These are phyloP conservation scores for Penicillium goetzii DNA, from an alignment of 495 filamentous ascomycete genomes.

Conservation along the genomic window DNA sequence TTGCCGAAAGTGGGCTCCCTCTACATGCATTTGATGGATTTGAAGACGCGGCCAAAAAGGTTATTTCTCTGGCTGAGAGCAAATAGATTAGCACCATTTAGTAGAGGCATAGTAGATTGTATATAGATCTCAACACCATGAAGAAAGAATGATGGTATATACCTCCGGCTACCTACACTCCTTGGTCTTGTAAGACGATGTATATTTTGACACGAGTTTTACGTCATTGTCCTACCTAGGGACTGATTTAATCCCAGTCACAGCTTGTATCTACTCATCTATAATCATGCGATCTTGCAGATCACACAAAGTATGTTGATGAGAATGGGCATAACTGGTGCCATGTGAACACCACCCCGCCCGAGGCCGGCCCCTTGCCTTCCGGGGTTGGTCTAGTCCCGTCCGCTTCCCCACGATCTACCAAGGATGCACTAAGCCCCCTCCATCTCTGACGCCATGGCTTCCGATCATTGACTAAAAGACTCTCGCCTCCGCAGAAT, in stretches of 20 bases:
- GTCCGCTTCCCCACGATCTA: constrained; percentile 34
- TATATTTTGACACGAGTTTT: background rate
- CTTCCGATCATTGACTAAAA: constrained; percentile 18
- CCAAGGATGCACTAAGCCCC: constrained; percentile 23
- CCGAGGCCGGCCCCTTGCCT: background rate
- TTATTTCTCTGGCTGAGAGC: constrained; percentile 61
- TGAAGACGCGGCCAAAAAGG: constrained; percentile 76
- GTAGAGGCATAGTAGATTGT: constrained; percentile 11
- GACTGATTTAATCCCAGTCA: background rate
- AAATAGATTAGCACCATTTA: background rate
- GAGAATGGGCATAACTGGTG: background rate
- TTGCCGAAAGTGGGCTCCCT: constrained; percentile 71
- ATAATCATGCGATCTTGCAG: background rate
- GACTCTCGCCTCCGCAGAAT: constrained; percentile 6
- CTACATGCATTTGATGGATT: constrained; percentile 82
- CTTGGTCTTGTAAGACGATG: background rate
- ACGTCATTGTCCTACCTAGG: background rate
- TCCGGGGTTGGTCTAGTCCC: constrained; percentile 30
- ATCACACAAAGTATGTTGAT: background rate
- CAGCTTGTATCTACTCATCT: background rate
- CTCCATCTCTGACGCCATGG: constrained; percentile 32
- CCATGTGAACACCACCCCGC: constrained; percentile 1
- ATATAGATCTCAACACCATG: background rate
- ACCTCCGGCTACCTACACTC: background rate
- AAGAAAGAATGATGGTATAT: background rate